phyloP scores from a whole-genome alignment of 371 early-diverging fungal species.

The Lichtheimia ramosa region DNA sequence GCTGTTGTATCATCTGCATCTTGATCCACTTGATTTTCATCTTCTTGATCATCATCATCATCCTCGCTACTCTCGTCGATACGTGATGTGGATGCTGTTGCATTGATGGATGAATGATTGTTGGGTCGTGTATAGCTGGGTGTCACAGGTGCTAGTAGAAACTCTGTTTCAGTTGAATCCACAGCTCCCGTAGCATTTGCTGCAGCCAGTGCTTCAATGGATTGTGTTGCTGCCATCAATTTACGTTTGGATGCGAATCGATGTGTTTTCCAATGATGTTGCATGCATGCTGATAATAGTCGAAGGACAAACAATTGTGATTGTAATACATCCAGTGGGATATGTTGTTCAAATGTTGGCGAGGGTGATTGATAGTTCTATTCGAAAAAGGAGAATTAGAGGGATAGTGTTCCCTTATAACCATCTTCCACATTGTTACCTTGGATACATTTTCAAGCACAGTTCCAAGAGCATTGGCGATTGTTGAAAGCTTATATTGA shows the following conservation, averaged over 20 bases:
- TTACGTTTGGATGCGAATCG: slow-evolving; percentile 35
- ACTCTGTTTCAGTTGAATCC: slow-evolving; percentile 12
- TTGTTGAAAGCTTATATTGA: slow-evolving; percentile 54
- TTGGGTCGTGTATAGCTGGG: slow-evolving; percentile 4
- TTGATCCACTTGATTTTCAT: neutral
- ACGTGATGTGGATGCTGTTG: no score
- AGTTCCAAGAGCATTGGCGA: slow-evolving; percentile 55
- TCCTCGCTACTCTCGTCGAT: neutral
- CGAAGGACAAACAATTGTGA: slow-evolving; percentile 77
- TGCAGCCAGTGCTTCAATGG: slow-evolving; percentile 17
- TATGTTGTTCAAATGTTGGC: slow-evolving; percentile 43
- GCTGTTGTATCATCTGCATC: neutral
- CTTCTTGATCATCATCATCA: neutral
- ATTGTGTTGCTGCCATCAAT: slow-evolving; percentile 9
- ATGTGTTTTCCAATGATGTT: slow-evolving; percentile 69
- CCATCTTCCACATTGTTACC: slow-evolving; percentile 32
- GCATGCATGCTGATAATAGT: slow-evolving; percentile 74
- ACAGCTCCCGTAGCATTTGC: slow-evolving; percentile 18
- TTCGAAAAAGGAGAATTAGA: neutral
- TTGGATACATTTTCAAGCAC: slow-evolving; percentile 66
- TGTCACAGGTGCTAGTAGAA: slow-evolving; percentile 12
- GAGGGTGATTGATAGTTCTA: slow-evolving; percentile 18
- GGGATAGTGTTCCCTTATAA: neutral
- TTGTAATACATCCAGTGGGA: slow-evolving; percentile 68
- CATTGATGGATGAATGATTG: neutral